Conservation (phyloP, 257 asterid species). For the Nicotiana knightiana region DNA sequence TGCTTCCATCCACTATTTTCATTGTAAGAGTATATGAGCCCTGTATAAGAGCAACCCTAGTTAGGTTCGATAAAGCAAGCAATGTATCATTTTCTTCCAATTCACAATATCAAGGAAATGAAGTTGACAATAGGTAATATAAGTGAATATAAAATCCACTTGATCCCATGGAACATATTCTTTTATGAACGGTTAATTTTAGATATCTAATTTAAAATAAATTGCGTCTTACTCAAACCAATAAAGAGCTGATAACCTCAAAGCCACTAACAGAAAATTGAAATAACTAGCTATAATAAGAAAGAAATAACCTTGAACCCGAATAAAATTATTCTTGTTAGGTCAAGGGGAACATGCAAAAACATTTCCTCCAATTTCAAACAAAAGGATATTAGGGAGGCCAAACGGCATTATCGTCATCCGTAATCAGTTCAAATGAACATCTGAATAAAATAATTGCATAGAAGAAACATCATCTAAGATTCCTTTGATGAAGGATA, state of each 20-base stretch:
- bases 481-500: not conserved
- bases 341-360: not conserved
- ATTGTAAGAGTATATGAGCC: conserved; percentile 31
- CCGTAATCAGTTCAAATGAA: not conserved
- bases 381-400: not conserved
- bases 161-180: not conserved
- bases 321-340: not conserved
- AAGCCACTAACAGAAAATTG: not conserved
- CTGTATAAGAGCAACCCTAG: not conserved
- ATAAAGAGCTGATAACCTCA: not conserved
- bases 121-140: not conserved
- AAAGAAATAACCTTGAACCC: not conserved
- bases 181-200: not conserved
- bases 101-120: not conserved
- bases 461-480: not conserved
- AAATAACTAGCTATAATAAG: not conserved
- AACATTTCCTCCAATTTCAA: not conserved
- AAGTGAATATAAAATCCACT: not conserved
- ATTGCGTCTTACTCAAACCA: not conserved
- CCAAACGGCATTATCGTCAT: not conserved
- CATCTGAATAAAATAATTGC: no score
- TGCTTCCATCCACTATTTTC: conserved; percentile 20
- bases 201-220: not conserved
- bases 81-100: not conserved
- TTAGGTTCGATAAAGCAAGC: not conserved